These are phyloP conservation scores for Trypanosoma brucei DNA, from an alignment of 208 protist species.

Conservation along the genomic window DNA sequence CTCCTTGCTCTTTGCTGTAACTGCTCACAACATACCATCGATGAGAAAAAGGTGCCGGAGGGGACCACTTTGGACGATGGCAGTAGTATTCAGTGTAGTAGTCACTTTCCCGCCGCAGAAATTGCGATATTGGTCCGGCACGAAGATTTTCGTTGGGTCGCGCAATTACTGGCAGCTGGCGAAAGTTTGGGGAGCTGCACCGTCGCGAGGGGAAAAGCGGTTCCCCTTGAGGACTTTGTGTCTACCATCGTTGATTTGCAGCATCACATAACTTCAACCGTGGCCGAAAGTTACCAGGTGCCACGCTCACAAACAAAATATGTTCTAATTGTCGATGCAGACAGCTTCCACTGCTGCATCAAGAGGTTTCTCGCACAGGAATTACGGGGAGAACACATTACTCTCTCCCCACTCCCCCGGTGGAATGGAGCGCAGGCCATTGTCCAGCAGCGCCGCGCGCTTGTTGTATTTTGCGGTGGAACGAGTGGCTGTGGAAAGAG, in stretches of 20 bases:
- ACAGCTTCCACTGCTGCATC: constrained; percentile 18
- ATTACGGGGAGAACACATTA: constrained; percentile 47
- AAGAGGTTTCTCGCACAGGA: constrained; percentile 20
- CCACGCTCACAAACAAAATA: background rate
- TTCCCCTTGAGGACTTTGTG: constrained; percentile 8
- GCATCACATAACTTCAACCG: too few species aligned
- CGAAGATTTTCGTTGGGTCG: background rate
- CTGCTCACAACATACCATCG: background rate
- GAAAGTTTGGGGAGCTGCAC: background rate
- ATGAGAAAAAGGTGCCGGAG: background rate
- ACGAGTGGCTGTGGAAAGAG: constrained; percentile 91
- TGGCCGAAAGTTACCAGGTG: background rate
- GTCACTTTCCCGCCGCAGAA: background rate
- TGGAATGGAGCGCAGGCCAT: constrained; percentile 31
- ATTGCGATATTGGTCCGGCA: constrained; percentile 13
- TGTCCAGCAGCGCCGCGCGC: constrained; percentile 47
- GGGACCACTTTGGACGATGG: background rate
- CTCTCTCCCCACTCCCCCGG: constrained; percentile 29
- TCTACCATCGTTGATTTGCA: background rate
- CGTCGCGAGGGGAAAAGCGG: background rate
- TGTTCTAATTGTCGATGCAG: constrained; percentile 6
- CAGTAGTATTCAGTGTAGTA: too few species aligned
- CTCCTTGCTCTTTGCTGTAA: constrained; percentile 25
- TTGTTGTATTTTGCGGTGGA: constrained; percentile 88
- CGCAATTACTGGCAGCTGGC: background rate